phyloP scores from a whole-genome alignment of 1,284 basidiomycete genomes.

The Ganoderma leucocontextum region DNA sequence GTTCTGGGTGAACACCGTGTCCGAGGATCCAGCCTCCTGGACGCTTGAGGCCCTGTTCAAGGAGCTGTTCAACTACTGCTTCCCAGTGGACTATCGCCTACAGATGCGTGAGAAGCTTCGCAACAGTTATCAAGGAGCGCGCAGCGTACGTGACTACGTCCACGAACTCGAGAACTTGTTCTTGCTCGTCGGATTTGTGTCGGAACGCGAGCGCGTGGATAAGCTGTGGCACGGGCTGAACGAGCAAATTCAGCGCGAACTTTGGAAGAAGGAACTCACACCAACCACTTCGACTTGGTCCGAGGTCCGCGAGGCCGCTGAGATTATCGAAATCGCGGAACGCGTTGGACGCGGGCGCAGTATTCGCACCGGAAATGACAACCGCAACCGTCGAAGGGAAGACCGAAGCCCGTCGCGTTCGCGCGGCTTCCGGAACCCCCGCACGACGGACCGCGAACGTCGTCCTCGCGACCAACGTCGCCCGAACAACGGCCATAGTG shows the following conservation, averaged over 20 bases:
- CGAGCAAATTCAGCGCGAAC: slow-evolving; percentile 37
- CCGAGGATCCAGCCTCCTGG: slow-evolving; percentile 36
- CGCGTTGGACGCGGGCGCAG: slow-evolving; percentile 6
- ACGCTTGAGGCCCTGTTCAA: slow-evolving; percentile 41
- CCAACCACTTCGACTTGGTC: slow-evolving; percentile 32
- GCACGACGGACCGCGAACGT: not conserved
- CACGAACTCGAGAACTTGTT: slow-evolving; percentile 45
- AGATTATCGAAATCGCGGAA: slow-evolving; percentile 29
- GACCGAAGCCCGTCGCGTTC: not conserved
- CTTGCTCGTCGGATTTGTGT: slow-evolving; percentile 41
- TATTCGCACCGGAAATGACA: not conserved
- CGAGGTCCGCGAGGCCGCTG: slow-evolving; percentile 25
- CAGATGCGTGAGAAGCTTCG: slow-evolving; percentile 32
- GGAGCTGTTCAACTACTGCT: slow-evolving; percentile 53
- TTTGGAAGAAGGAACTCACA: slow-evolving; percentile 41
- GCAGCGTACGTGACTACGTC: slow-evolving; percentile 37
- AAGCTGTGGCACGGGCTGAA: slow-evolving; percentile 47
- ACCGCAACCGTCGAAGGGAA: not conserved
- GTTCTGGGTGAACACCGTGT: slow-evolving; percentile 49
- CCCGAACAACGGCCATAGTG: too few relatives aligned
- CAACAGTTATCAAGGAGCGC: slow-evolving; percentile 25
- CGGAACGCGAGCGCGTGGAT: slow-evolving; percentile 41
- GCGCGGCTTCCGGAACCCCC: not conserved
- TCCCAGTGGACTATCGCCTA: slow-evolving; percentile 47
- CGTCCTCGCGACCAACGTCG: not conserved